A percentile compares a stretch with the other conserved stretches of the same genome.
Evolutionary conservation across 441 rosid genomes (phyloP).

Genomic region (Bruguiera hainesii): DNA sequence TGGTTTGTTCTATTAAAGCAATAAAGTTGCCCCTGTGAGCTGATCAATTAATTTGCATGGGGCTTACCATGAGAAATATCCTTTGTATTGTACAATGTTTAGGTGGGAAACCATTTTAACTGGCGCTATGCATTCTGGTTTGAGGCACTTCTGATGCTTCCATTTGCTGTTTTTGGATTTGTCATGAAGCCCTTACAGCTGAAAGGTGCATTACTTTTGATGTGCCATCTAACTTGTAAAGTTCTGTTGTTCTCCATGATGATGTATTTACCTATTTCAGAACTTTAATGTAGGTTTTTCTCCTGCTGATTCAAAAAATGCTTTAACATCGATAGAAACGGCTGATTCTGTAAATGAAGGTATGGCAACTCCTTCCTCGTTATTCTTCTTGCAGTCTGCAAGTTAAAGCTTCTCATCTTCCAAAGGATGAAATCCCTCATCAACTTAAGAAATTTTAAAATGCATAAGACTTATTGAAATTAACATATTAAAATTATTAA

Average conservation of each 20-base stretch:
- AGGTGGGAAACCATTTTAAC: slow-evolving; percentile 64
- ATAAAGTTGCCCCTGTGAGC: no score
- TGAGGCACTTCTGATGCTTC: slow-evolving; percentile 83
- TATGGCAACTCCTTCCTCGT: slow-evolving; percentile 9
- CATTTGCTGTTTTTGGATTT: slow-evolving; percentile 71
- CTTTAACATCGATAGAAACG: slow-evolving; percentile 35
- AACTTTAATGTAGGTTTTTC: slow-evolving; percentile 59
- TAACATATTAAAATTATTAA: no score
- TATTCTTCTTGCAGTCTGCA: neutral
- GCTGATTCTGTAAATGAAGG: slow-evolving; percentile 44
- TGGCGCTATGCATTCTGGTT: slow-evolving; percentile 94
- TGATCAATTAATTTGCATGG: neutral
- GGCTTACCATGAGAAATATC: slow-evolving; percentile 6
- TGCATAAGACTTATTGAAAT: no score
- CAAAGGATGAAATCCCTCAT: neutral
- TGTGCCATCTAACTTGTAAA: neutral
- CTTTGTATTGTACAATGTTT: slow-evolving; percentile 3
- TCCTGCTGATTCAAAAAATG: slow-evolving; percentile 42
- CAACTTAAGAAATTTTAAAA: no score
- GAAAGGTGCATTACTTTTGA: slow-evolving; percentile 52
- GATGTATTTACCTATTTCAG: slow-evolving; percentile 18
- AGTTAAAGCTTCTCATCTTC: neutral
- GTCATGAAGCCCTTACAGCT: slow-evolving; percentile 76
- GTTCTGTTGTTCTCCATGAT: neutral
- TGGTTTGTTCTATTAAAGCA: no score